phyloP scores from a whole-genome alignment of 176 grass and related monocot genomes.

The Hordeum marinum region DNA sequence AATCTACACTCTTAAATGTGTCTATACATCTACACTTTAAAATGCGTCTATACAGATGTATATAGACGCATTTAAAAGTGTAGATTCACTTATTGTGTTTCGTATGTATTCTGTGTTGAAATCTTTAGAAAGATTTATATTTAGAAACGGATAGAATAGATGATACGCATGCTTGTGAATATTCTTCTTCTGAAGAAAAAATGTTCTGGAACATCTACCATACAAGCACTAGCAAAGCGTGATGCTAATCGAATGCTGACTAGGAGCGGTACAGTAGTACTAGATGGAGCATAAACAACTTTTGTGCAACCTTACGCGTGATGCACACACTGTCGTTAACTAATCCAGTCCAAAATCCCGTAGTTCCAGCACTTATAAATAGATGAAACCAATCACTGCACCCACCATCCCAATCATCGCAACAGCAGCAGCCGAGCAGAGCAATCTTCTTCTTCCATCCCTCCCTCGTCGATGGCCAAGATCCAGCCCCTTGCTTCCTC shows the following conservation, averaged over 20 bases:
- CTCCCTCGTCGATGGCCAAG: constrained; percentile 20
- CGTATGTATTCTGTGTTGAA: too few species aligned
- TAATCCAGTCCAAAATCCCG: not conserved
- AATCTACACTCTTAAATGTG: too few species aligned
- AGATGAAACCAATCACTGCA: not conserved
- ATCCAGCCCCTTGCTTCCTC: constrained; percentile 22
- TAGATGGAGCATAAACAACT: constrained; percentile 24
- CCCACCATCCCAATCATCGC: not conserved
- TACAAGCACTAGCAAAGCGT: constrained; percentile 4
- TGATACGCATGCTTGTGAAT: too few species aligned
- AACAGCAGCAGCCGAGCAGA: not conserved
- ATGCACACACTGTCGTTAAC: not conserved
- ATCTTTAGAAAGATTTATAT: too few species aligned
- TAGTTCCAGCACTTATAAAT: constrained; percentile 1
- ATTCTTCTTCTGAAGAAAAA: too few species aligned
- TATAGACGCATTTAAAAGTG: too few species aligned
- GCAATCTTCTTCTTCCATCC: not conserved
- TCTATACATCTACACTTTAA: too few species aligned
- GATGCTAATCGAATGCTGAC: constrained; percentile 6
- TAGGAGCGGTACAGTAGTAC: not conserved
- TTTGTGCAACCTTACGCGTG: not conserved
- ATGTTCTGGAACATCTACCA: too few species aligned
- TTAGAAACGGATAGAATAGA: too few species aligned
- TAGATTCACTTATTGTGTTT: too few species aligned
- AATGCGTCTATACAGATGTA: too few species aligned